Evolutionary conservation across 352 stramenopile genomes (phyloP), one percentile per base, ranked within the genome.

Genomic region (Phytopythium litorale): DNA sequence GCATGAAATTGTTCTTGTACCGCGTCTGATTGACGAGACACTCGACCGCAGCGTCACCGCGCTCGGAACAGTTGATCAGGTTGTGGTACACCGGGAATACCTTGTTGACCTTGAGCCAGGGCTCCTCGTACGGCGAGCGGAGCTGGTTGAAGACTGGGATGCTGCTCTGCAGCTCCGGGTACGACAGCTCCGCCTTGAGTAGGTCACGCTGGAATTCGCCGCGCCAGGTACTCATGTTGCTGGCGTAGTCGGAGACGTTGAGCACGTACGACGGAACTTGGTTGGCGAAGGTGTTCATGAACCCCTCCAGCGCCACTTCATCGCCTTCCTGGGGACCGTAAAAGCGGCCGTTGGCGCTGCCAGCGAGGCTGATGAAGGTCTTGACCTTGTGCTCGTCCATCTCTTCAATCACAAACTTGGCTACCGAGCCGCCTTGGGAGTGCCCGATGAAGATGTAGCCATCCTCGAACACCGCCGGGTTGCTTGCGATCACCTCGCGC

Each of bases 361-460:
- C 67, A 0, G 70, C 67, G 7, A 78, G 60, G 43, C 57, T 72
- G 48, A 78, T 55, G 50, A 72, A 68, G 21, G 63, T 68, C 12
- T 67, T 55, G 23, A 62, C 64, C 19, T 70, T 68, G 63, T 78
- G 70, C 25, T 61, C 55, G 40, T 61, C 55, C 55, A 52, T 53
- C 38, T 52, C 42, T 40, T 61, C 55, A 40, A 61, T 78, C 60
- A 56, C 72, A 55, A 66, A 72, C 64, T 49, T 67, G 38, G 65
- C 59, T 3, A 78, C 25, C 16, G 64, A 46, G 0, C 70, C 70
- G 37, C 73, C 73, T 21, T 76, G 64, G 19, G 73, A 78, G 51
- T 78, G 65, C 16, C 43, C 65, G 18, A 81, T 75, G 43, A 81
- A 64, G 56, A 71, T 59, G 63, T 81, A 81, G 35, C 73, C 73